phyloP scores from a whole-genome alignment of 2,329 filamentous ascomycete species.

The Paradendryphiella salina region DNA sequence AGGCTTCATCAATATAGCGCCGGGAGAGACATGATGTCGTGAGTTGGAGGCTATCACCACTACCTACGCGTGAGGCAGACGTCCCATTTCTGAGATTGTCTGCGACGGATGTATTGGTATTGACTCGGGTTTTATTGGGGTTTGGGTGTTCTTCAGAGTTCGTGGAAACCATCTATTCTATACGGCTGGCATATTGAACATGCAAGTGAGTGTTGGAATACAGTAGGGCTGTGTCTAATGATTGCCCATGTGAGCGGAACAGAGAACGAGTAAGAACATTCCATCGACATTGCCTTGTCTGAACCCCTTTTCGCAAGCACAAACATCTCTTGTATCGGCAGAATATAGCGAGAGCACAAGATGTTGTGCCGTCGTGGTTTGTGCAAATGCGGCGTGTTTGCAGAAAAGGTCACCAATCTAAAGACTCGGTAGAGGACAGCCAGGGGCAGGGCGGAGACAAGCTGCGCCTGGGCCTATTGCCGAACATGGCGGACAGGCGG shows the following conservation, averaged over 20 bases:
- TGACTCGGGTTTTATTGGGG: too few species aligned
- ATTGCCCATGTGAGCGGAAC: neutral
- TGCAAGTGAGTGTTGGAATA: neutral
- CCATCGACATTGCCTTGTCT: neutral
- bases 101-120: too few species aligned
- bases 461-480: neutral
- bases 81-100: too few species aligned
- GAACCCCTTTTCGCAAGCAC: neutral
- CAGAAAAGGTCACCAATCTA: neutral
- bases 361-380: neutral
- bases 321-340: neutral
- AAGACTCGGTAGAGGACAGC: neutral
- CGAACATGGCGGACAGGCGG: too few species aligned
- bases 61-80: too few species aligned
- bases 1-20: too few species aligned
- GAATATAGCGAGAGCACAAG: neutral
- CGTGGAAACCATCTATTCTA: neutral
- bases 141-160: neutral
- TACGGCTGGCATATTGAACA: neutral
- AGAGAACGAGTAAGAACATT: neutral
- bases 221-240: neutral
- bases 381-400: neutral
- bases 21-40: too few species aligned
- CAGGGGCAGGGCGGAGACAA: neutral
- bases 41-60: too few species aligned